Conservation (phyloP, 2,329 filamentous ascomycete species). For the Dactylellina haptotyla region DNA sequence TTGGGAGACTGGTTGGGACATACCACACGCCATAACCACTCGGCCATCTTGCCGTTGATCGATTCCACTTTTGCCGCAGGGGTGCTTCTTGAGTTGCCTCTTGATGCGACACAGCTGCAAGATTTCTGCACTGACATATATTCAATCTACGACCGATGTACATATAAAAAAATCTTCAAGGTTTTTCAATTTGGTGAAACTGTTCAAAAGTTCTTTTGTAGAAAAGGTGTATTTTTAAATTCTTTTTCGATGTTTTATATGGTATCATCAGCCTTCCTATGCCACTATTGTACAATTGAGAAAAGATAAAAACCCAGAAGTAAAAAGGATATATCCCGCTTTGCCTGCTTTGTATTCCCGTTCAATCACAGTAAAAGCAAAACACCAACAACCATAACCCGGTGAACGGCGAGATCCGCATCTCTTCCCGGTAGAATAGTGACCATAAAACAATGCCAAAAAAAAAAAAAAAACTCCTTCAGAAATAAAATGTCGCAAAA, state of each 20-base stretch:
- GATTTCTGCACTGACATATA: no score
- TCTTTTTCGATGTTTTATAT: slow-evolving; percentile 36
- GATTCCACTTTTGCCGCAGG: no score
- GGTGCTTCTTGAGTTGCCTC: no score
- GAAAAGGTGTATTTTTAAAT: slow-evolving; percentile 18
- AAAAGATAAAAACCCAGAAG: slow-evolving; percentile 4
- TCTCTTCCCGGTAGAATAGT: not conserved
- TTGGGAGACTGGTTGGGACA: no score
- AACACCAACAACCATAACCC: not conserved
- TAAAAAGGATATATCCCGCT: not conserved
- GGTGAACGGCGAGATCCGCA: slow-evolving; percentile 37
- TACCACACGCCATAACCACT: no score
- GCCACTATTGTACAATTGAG: slow-evolving; percentile 35
- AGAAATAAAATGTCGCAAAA: slow-evolving; percentile 11
- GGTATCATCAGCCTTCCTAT: slow-evolving; percentile 24
- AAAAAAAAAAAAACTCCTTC: slow-evolving; percentile 3
- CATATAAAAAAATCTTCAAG: no score
- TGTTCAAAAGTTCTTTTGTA: not conserved
- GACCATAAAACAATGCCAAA: not conserved
- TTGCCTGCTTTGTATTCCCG: slow-evolving; percentile 13
- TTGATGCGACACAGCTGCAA: no score
- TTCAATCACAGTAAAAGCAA: not conserved
- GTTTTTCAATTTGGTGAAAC: no score
- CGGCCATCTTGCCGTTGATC: no score
- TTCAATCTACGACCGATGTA: no score